Evolutionary conservation across 164 flowering plant species (phyloP).

Genomic region (Liriodendron chinense): DNA sequence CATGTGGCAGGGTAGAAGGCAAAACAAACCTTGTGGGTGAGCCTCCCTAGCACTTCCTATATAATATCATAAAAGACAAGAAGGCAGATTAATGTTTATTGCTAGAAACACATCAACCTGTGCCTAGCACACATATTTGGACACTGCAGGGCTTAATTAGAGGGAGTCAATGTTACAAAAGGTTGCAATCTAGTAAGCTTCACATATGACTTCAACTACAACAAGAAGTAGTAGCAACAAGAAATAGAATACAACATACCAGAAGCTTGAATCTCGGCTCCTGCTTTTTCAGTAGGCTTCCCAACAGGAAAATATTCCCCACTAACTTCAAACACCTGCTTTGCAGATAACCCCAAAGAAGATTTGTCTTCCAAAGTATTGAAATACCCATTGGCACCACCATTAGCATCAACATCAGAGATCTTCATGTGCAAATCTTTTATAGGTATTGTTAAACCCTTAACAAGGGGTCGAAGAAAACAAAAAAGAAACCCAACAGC

Average conservation of each 20-base stretch:
- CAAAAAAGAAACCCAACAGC: constrained; percentile 63
- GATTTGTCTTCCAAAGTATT: constrained; percentile 2
- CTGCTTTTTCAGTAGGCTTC: constrained; percentile 55
- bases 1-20: no score
- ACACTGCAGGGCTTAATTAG: neutral
- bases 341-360: constrained; percentile 50
- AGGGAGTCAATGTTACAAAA: neutral
- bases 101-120: no score
- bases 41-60: no score
- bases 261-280: constrained; percentile 83
- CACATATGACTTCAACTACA: neutral
- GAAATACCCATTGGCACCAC: constrained; percentile 17
- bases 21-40: no score
- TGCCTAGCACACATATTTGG: no score
- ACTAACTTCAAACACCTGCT: constrained; percentile 53
- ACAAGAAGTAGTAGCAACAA: neutral
- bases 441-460: neutral
- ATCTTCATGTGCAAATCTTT: neutral
- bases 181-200: neutral
- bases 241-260: constrained; percentile 37
- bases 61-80: no score
- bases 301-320: constrained; percentile 72
- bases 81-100: no score
- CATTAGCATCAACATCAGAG: constrained; percentile 8
- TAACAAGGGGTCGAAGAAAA: constrained; percentile 22